Percentiles rank a stretch among this genome's conserved stretches.
phyloP scores from a whole-genome alignment of 768 basidiomycete species.

The Suillus fuscotomentosus region DNA sequence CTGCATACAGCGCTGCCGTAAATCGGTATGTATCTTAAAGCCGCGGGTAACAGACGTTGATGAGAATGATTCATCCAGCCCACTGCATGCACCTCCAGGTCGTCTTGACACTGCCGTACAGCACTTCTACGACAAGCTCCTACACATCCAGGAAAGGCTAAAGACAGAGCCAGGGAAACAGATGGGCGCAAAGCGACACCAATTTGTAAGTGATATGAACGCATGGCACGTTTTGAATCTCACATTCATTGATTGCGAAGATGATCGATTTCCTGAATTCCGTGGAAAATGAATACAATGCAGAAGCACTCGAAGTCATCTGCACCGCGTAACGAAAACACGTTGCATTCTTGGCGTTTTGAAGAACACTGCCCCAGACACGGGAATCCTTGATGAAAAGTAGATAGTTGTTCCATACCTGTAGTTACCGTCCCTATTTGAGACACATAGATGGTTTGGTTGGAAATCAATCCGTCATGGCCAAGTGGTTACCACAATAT shows the following conservation, averaged over 20 bases:
- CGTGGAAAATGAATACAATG: conserved; percentile 53
- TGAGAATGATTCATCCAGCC: conserved; percentile 22
- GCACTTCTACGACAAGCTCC: conserved; percentile 86
- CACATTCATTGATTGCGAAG: conserved; percentile 33
- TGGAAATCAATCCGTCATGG: too few species aligned
- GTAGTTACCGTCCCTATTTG: neutral
- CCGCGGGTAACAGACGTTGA: neutral
- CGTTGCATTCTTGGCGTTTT: neutral
- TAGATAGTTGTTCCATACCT: neutral
- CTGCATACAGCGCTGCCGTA: conserved; percentile 57
- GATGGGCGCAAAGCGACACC: conserved; percentile 71
- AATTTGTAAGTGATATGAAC: conserved; percentile 48
- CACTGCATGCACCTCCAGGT: conserved; percentile 45
- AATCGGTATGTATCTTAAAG: conserved; percentile 41
- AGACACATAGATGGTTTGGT: too few species aligned
- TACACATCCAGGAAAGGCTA: conserved; percentile 69
- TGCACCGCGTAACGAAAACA: neutral
- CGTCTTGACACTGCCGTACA: conserved; percentile 63
- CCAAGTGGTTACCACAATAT: too few species aligned
- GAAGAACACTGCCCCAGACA: neutral
- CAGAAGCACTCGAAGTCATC: neutral
- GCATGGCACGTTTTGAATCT: conserved; percentile 5
- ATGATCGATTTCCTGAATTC: conserved; percentile 61
- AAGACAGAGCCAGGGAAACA: conserved; percentile 73
- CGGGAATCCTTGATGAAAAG: neutral